Evolutionary conservation across 352 stramenopile species (phyloP), one percentile per base, ranked within the genome.

Genomic region (Globisporangium splendens): DNA sequence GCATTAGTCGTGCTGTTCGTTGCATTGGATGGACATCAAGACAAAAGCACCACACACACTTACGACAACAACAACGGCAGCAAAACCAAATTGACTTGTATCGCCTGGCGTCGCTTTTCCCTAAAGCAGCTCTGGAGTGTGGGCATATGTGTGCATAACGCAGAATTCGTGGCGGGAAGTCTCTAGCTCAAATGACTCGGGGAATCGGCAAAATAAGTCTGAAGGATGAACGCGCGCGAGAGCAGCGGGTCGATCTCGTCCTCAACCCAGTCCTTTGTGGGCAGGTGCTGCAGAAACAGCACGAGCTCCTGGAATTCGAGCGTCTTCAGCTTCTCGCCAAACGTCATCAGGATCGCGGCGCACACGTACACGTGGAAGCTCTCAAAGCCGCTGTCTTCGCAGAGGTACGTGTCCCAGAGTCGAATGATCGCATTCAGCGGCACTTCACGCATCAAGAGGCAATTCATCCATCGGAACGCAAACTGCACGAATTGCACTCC

Each of bases 401-500:
- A 96, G 48, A 99, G 76, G 70, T 99, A 99, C 3, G 97, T 99
- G 82, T 99, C 98, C 97, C 97, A 99, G 31, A 99, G 79, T 35
- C 98, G 91, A 38, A 99, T 86, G 47, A 99, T 98, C 58, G 91
- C 93, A 61, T 86, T 63, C 46, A 99, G 72, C 52, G 88, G 89
- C 49, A 99, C 91, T 70, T 99, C 98, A 38, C 98, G 83, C 73
- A 99, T 92, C 41, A 99, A 82, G 50, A 99, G 73, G 72, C 97
- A 99, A 83, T 99, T 99, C 94, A 99, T 99, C 97, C 97, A 99
- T 44, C 98, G 97, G 73, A 99, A 99, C 18, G 96, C 95, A 75
- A 99, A 99, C 80, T 99, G 96, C 50, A 99, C 95, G 70, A 99
- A 99, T 69, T 98, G 88, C 63, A 99, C 91, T 15, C 81, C 92